phyloP scores from a whole-genome alignment of 2,329 filamentous ascomycete species.

The Parastagonospora nodorum region DNA sequence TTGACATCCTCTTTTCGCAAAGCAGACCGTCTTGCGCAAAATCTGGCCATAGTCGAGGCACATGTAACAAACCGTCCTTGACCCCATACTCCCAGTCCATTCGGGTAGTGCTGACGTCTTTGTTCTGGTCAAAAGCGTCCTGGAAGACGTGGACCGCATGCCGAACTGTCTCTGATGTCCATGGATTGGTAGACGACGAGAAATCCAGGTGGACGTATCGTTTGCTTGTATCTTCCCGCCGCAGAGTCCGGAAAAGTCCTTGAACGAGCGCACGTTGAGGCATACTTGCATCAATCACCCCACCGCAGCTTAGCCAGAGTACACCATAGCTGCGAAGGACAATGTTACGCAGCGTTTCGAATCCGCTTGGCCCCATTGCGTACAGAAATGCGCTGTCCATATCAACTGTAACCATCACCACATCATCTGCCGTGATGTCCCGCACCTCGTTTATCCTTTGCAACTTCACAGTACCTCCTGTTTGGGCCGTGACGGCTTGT shows the following conservation, averaged over 20 bases:
- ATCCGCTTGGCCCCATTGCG: too few species aligned
- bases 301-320: slow-evolving; percentile 2
- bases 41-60: not conserved
- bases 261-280: not conserved
- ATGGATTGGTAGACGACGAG: not conserved
- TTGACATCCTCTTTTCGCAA: not conserved
- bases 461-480: too few species aligned
- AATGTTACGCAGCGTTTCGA: not conserved
- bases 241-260: not conserved
- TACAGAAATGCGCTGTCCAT: too few species aligned
- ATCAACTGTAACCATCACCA: too few species aligned
- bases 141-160: not conserved
- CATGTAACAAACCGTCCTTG: not conserved
- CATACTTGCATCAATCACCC: not conserved
- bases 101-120: not conserved
- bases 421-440: too few species aligned
- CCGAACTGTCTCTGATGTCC: slow-evolving; percentile 1
- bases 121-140: not conserved
- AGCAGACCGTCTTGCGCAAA: too few species aligned
- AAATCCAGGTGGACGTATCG: slow-evolving; percentile 1
- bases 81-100: slow-evolving; percentile 3
- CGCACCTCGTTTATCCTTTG: too few species aligned
- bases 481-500: too few species aligned
- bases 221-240: not conserved
- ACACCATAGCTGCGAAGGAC: not conserved